Conservation (phyloP, 345 rosid genomes). For the Eucalyptus tenuipes region DNA sequence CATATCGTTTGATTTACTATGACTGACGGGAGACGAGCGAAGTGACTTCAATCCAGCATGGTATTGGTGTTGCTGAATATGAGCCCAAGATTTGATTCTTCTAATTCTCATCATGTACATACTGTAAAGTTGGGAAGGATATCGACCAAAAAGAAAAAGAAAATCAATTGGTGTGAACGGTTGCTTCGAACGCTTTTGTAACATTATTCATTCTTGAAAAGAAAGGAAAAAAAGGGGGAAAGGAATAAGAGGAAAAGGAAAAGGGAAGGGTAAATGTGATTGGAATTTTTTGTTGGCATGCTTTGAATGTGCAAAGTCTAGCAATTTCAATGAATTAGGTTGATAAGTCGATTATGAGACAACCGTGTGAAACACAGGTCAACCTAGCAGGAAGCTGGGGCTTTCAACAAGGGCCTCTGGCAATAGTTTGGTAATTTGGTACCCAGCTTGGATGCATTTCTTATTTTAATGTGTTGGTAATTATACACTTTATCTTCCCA, state of each 20-base stretch:
- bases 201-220: conserved; percentile 53
- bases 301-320: background rate
- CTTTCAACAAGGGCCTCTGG: too few relatives aligned
- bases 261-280: background rate
- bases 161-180: conserved; percentile 31
- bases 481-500: rapidly evolving
- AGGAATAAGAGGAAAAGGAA: background rate
- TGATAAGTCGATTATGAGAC: background rate
- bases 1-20: background rate
- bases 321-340: background rate
- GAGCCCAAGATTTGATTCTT: conserved; percentile 13
- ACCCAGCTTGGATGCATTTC: rapidly evolving
- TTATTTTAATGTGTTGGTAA: too few relatives aligned
- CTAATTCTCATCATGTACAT: conserved; percentile 40
- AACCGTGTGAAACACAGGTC: background rate
- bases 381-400: background rate
- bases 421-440: background rate
- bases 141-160: background rate
- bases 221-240: background rate
- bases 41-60: background rate
- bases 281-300: background rate
- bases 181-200: conserved; percentile 35
- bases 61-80: background rate
- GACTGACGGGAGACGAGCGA: background rate
- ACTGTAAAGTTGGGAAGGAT: conserved; percentile 50